Base-by-base conservation (phyloP, 108 stramenopile genomes). In the Nitzschia sp. region DNA sequence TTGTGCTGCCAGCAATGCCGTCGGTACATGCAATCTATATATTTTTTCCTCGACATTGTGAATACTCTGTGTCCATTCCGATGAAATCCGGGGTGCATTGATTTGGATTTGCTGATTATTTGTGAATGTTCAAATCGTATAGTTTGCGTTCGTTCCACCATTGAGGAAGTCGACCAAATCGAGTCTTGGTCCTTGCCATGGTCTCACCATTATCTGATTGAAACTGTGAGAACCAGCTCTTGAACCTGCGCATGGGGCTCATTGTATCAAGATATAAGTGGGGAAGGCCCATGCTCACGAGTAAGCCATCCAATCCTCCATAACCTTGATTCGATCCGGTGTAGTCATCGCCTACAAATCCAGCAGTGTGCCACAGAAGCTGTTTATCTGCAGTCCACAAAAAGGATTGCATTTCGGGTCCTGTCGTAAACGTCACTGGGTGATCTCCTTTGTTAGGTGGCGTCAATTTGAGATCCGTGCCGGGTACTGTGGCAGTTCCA, bases 61-160 rank as follows among this genome's bases (percentile, higher is more conserved):
- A n/a, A n/a, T n/a, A n/a, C n/a, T n/a, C n/a, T n/a, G n/a, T n/a
- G n/a, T n/a, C n/a, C n/a, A n/a, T n/a, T n/a, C n/a, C n/a, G n/a
- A n/a, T n/a, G n/a, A n/a, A n/a, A n/a, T n/a, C n/a, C n/a, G n/a
- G n/a, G n/a, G n/a, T n/a, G n/a, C n/a, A n/a, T n/a, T n/a, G n/a
- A n/a, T n/a, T n/a, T n/a, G n/a, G n/a, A n/a, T n/a, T n/a, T n/a
- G n/a, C n/a, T n/a, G 15, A 41, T 41, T 72, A 72, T 38, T 52
- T 55, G 21, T 63, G 53, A 45, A 72, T 48, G 35, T 72, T 72
- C 31, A 44, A 31, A 3, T 45, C 71, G 28, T 32, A 55, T 21
- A 47, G 19, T 41, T 72, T 72, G 15, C 71, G 71, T 44, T 72
- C 61, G 27, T 72, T 60, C 71, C 71, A 72, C 71, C 71, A 72